These are phyloP conservation scores for Hypoxylon sp. DNA, from an alignment of 2,329 filamentous ascomycete species.

Conservation along the genomic window DNA sequence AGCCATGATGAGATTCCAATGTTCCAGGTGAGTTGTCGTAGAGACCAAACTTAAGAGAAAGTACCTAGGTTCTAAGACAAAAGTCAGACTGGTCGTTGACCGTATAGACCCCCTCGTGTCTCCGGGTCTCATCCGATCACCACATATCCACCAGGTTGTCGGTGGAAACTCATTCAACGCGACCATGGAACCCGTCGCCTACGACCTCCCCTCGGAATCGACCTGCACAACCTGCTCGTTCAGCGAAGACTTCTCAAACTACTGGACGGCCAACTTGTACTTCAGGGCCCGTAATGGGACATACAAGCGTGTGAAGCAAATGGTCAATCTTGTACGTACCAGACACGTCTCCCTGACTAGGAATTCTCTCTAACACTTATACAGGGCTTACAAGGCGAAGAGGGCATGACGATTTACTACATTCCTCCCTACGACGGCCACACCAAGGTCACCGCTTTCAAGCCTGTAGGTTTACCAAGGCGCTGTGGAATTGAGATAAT, in stretches of 20 bases:
- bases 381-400: conserved; percentile 44
- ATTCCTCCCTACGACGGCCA: conserved; percentile 47
- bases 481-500: neutral
- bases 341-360: neutral
- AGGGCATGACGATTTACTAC: conserved; percentile 48
- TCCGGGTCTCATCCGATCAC: conserved; percentile 46
- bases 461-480: conserved; percentile 39
- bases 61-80: conserved; percentile 21
- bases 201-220: conserved; percentile 45
- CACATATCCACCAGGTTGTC: conserved; percentile 49
- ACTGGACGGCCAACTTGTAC: conserved; percentile 50
- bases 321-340: conserved; percentile 47
- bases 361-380: conserved; percentile 7
- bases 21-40: conserved; percentile 34
- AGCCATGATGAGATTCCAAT: conserved; percentile 49
- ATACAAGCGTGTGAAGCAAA: conserved; percentile 48
- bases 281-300: conserved; percentile 50
- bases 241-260: conserved; percentile 50
- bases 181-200: conserved; percentile 41
- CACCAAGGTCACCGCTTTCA: conserved; percentile 48
- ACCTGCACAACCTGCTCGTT: conserved; percentile 50
- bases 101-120: conserved; percentile 49
- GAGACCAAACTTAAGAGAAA: conserved; percentile 1
- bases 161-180: conserved; percentile 49
- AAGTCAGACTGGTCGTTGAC: conserved; percentile 49